phyloP scores from a whole-genome alignment of 768 basidiomycete species.

The Mycena crocata region DNA sequence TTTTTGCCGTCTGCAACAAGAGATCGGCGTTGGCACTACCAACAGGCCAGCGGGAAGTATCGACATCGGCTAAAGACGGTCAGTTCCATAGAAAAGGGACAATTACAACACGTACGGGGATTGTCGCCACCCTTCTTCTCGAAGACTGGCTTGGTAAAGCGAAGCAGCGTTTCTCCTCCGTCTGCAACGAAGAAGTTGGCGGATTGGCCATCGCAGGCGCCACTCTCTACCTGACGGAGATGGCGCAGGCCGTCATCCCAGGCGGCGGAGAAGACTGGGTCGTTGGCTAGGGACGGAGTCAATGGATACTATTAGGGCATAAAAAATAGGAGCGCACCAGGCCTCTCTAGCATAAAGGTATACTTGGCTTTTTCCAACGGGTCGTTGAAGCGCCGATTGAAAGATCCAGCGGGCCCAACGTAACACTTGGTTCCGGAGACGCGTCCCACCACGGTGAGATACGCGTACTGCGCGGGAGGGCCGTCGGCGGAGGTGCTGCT shows the following conservation, averaged over 20 bases:
- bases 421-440: background rate
- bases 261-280: background rate
- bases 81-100: background rate
- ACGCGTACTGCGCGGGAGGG: background rate
- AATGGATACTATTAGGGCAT: background rate
- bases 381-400: background rate
- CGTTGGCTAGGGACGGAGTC: background rate
- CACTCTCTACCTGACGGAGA: background rate
- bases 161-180: background rate
- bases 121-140: background rate
- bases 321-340: background rate
- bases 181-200: background rate
- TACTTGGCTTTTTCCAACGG: background rate
- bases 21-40: background rate
- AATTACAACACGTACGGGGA: background rate
- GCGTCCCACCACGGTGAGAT: background rate
- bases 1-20: background rate
- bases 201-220: background rate
- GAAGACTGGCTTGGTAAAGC: background rate
- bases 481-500: background rate
- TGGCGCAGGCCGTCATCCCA: background rate
- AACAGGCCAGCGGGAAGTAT: background rate
- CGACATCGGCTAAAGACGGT: background rate
- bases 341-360: background rate
- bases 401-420: background rate